A percentile compares a stretch with the other conserved stretches of the same genome.
phyloP scores from a whole-genome alignment of 169 alveolate species.

The Plasmodium inui region DNA sequence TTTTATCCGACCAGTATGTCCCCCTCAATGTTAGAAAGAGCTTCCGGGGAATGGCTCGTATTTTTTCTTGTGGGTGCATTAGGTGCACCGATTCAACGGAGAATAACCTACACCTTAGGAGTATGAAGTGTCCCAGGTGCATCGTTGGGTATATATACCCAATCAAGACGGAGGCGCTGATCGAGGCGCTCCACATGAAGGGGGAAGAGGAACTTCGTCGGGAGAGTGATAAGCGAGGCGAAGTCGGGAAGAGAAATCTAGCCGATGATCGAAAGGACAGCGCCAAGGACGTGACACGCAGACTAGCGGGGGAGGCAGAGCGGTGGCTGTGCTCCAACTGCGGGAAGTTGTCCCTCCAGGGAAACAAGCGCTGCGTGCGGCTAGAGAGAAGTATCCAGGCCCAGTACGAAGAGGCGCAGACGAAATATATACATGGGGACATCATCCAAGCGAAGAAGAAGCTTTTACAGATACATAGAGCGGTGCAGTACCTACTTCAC shows the following conservation, averaged over 20 bases:
- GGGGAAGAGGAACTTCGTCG: not conserved
- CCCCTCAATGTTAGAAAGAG: constrained; percentile 86
- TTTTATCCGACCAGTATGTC: constrained; percentile 85
- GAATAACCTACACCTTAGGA: constrained; percentile 80
- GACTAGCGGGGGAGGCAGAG: constrained; percentile 57
- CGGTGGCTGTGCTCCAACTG: constrained; percentile 86
- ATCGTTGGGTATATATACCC: constrained; percentile 82
- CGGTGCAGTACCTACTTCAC: constrained; percentile 86
- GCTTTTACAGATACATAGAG: constrained; percentile 79
- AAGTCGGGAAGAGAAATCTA: not conserved
- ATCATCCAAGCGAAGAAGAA: constrained; percentile 79
- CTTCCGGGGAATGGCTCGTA: constrained; percentile 64
- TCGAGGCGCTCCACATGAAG: constrained; percentile 52
- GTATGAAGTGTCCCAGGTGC: constrained; percentile 85
- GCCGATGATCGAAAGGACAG: not conserved
- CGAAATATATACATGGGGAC: constrained; percentile 81
- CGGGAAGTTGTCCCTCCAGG: constrained; percentile 77
- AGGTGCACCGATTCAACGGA: constrained; percentile 86
- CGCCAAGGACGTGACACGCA: constrained; percentile 13
- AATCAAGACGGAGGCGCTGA: constrained; percentile 30
- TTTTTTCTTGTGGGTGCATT: constrained; percentile 85
- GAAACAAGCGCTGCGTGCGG: constrained; percentile 62
- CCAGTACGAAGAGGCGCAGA: constrained; percentile 79
- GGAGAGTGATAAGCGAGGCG: not conserved
- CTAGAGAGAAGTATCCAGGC: constrained; percentile 79